A percentile compares a stretch with the other conserved stretches of the same genome.
Evolutionary conservation across 2,329 filamentous ascomycete species (phyloP).

Genomic region (Fusarium phyllophilum): DNA sequence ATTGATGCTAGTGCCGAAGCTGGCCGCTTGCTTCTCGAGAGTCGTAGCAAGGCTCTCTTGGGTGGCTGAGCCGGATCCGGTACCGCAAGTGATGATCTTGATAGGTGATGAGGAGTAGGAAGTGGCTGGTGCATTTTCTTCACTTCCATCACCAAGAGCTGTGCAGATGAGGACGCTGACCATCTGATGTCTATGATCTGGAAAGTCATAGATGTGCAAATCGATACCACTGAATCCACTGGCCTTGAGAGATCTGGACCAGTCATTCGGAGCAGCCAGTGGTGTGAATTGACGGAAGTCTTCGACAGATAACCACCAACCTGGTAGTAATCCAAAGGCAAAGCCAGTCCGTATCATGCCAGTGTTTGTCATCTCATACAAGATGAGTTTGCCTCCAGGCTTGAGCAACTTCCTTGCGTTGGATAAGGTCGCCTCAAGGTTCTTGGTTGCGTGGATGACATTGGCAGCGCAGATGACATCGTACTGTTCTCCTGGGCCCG

Average conservation of each 20-base stretch:
- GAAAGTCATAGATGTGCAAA: conserved; percentile 5
- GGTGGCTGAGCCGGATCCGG: background rate
- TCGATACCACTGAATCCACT: conserved; percentile 7
- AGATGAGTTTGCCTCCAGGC: conserved; percentile 7
- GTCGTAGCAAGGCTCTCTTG: background rate
- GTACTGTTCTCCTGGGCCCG: background rate
- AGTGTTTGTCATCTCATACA: conserved; percentile 7
- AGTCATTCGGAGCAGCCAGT: background rate
- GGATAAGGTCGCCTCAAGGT: background rate
- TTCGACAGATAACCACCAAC: conserved; percentile 5
- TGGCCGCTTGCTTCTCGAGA: background rate
- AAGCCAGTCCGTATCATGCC: background rate
- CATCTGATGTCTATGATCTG: background rate
- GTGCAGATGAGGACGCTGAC: conserved; percentile 6
- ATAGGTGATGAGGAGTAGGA: background rate
- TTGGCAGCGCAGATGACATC: conserved; percentile 1
- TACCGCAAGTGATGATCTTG: background rate
- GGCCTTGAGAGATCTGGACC: background rate
- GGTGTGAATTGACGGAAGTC: background rate
- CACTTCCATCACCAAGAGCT: background rate
- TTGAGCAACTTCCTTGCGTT: background rate
- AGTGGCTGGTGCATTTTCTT: background rate
- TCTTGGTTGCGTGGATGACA: conserved; percentile 9
- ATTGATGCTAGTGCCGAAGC: background rate
- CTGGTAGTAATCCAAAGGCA: background rate